Conservation (phyloP, 1,284 basidiomycete genomes). For the Mycosarcoma maydis region DNA sequence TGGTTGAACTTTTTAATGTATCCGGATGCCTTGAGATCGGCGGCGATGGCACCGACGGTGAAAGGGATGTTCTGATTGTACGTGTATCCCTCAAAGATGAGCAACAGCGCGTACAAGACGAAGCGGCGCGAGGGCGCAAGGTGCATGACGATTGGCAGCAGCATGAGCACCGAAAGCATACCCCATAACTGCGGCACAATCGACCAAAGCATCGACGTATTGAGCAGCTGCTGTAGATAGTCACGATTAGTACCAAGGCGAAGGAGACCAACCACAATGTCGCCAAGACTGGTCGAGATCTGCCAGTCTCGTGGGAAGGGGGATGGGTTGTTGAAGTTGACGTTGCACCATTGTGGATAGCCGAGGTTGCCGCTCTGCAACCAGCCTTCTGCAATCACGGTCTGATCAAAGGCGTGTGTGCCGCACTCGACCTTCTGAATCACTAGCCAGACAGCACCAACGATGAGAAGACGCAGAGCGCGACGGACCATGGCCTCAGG, state of each 20-base stretch:
- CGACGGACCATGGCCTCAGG: constrained; percentile 68
- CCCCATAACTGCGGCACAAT: constrained; percentile 69
- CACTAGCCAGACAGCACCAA: constrained; percentile 67
- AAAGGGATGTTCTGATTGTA: constrained; percentile 53
- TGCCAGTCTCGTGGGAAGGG: constrained; percentile 32
- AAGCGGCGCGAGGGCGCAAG: constrained; percentile 65
- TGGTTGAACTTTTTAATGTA: constrained; percentile 68
- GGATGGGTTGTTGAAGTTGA: constrained; percentile 55
- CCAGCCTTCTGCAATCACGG: constrained; percentile 61
- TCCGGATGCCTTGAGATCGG: constrained; percentile 68
- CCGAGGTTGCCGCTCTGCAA: constrained; percentile 63
- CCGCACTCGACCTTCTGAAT: constrained; percentile 66
- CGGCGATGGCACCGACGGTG: constrained; percentile 66
- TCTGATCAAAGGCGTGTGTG: constrained; percentile 54
- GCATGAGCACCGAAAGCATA: constrained; percentile 68
- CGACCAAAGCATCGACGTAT: constrained; percentile 68
- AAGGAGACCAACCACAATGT: constrained; percentile 66
- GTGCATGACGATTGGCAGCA: constrained; percentile 67
- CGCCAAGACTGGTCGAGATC: constrained; percentile 56
- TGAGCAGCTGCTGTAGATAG: constrained; percentile 67
- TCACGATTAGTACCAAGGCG: constrained; percentile 68
- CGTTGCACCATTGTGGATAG: constrained; percentile 67
- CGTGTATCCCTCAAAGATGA: constrained; percentile 36
- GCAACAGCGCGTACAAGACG: constrained; percentile 61
- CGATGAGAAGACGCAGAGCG: constrained; percentile 67